Percentiles rank a stretch among this genome's conserved stretches.
Conservation (phyloP, 345 rosid species). For the Hypericum perforatum region DNA sequence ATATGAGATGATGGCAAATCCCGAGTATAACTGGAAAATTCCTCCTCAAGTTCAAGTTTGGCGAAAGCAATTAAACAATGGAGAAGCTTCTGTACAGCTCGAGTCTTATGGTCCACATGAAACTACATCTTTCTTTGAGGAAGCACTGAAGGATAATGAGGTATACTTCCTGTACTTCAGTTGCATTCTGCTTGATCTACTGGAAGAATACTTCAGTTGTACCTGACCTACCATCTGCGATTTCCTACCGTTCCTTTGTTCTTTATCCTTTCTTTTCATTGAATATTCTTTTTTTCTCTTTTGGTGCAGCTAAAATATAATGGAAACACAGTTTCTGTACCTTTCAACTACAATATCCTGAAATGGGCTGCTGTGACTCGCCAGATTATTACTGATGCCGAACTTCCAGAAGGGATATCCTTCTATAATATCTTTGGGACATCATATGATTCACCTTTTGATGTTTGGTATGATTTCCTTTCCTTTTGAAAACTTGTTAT, state of each 20-base stretch:
- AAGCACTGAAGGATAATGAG: slow-evolving; percentile 73
- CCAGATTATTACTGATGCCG: slow-evolving; percentile 37
- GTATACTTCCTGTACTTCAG: slow-evolving; percentile 22
- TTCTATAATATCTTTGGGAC: slow-evolving; percentile 79
- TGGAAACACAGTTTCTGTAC: slow-evolving; percentile 57
- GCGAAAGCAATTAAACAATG: slow-evolving; percentile 42
- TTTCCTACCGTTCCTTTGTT: not conserved
- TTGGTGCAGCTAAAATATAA: slow-evolving; percentile 44
- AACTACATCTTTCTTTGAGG: slow-evolving; percentile 45
- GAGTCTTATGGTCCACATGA: slow-evolving; percentile 50
- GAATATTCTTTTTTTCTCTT: slow-evolving; percentile 3
- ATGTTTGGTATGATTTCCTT: slow-evolving; percentile 50
- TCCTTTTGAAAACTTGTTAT: too few relatives aligned
- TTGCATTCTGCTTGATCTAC: too few relatives aligned
- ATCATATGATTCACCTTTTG: slow-evolving; percentile 68
- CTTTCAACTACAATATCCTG: slow-evolving; percentile 60
- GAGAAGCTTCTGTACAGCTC: slow-evolving; percentile 31
- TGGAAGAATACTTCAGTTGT: too few relatives aligned
- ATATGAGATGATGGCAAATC: slow-evolving; percentile 86
- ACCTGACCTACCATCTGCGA: too few relatives aligned
- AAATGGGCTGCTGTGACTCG: slow-evolving; percentile 71
- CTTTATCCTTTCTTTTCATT: not conserved
- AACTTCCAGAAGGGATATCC: slow-evolving; percentile 58
- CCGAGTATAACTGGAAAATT: slow-evolving; percentile 54
- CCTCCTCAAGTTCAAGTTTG: slow-evolving; percentile 69